Evolutionary conservation across 148 eudicot species (phyloP).

Genomic region (Diospyros lotus): DNA sequence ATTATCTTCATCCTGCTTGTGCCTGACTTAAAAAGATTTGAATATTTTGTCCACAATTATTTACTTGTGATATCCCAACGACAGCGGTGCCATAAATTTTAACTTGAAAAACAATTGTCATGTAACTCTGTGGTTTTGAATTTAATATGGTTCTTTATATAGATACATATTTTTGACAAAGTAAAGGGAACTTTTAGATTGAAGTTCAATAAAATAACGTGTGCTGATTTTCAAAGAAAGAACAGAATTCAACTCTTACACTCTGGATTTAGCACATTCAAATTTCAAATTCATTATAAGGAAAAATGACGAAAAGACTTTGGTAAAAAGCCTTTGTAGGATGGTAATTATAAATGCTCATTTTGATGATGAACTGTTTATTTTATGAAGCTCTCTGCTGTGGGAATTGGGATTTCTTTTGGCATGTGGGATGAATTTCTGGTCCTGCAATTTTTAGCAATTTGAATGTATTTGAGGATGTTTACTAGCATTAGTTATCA

Average conservation of each 20-base stretch:
- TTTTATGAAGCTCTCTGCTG: not conserved
- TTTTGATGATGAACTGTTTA: not conserved
- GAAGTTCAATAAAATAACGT: not conserved
- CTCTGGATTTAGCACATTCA: not conserved
- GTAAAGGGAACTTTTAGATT: too few species aligned
- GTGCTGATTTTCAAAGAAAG: not conserved
- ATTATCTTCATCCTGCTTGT: too few species aligned
- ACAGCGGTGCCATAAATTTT: too few species aligned
- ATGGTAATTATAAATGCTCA: not conserved
- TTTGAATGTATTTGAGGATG: not conserved
- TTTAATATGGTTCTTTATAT: too few species aligned
- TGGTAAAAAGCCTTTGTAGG: not conserved
- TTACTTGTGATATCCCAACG: too few species aligned
- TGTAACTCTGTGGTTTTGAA: too few species aligned
- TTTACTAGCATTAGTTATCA: not conserved
- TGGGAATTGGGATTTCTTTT: conserved; percentile 2
- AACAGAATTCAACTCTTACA: not conserved
- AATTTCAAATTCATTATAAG: not conserved
- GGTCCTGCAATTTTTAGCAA: not conserved
- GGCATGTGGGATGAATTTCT: not conserved
- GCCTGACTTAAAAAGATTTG: too few species aligned
- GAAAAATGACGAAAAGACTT: not conserved
- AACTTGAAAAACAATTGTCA: too few species aligned
- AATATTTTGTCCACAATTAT: too few species aligned
- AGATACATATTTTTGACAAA: too few species aligned